These are phyloP conservation scores for Nemania sp. DNA, from an alignment of 2,329 filamentous ascomycete genomes.

Conservation along the genomic window DNA sequence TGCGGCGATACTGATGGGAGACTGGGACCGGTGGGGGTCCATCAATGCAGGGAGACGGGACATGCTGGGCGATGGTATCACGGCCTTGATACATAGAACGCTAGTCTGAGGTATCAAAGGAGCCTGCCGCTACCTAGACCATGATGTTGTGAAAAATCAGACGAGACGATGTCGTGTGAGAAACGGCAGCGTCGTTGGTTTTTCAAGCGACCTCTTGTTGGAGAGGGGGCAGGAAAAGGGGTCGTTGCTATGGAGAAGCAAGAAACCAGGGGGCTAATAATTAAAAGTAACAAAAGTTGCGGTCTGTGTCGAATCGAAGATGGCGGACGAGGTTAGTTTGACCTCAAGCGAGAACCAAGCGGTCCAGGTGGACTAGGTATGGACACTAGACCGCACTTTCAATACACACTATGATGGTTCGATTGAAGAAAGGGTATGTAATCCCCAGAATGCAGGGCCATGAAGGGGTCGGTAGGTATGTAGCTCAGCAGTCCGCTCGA, in stretches of 20 bases:
- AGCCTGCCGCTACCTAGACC: neutral
- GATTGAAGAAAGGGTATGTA: neutral
- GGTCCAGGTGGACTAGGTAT: constrained; percentile 19
- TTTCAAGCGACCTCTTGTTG: constrained; percentile 13
- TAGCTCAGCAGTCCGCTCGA: neutral
- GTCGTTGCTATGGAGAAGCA: constrained; percentile 11
- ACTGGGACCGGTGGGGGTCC: constrained; percentile 38
- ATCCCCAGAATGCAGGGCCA: neutral
- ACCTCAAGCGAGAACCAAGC: constrained; percentile 10
- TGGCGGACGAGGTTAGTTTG: constrained; percentile 13
- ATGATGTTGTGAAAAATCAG: neutral
- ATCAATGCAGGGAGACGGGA: constrained; percentile 32
- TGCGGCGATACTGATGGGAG: constrained; percentile 49
- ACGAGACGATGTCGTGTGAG: neutral
- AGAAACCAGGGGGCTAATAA: constrained; percentile 18
- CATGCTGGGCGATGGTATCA: constrained; percentile 29
- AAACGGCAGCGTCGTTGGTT: neutral
- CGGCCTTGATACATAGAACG: constrained; percentile 18
- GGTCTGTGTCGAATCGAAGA: constrained; percentile 23
- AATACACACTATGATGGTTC: constrained; percentile 6
- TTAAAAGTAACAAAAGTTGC: constrained; percentile 21
- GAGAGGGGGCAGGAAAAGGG: neutral
- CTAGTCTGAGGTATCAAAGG: neutral
- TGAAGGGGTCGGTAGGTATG: neutral
- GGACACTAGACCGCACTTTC: constrained; percentile 9